A percentile compares a stretch with the other conserved stretches of the same genome.
Evolutionary conservation across 306 rosid genomes (phyloP).

Genomic region (Senna siamea): DNA sequence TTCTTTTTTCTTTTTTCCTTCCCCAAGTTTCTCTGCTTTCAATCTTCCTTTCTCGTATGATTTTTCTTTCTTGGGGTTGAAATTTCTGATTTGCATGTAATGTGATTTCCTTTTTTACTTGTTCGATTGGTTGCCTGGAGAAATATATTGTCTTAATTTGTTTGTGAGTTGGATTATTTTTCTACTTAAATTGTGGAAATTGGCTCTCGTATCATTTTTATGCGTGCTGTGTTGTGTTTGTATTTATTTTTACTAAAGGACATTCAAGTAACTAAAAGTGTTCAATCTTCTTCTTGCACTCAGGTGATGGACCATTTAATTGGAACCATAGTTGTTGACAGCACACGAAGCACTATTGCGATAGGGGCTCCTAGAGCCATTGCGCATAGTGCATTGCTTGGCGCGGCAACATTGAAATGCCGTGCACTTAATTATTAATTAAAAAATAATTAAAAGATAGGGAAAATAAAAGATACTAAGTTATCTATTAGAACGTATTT

Average conservation of each 20-base stretch:
- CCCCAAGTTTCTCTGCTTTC: background rate
- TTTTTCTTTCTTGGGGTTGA: constrained; percentile 7
- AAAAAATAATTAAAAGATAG: too few relatives aligned
- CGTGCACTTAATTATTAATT: too few relatives aligned
- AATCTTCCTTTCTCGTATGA: background rate
- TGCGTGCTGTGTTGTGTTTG: background rate
- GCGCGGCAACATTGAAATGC: too few relatives aligned
- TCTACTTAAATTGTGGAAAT: background rate
- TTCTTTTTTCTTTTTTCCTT: background rate
- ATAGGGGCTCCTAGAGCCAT: too few relatives aligned
- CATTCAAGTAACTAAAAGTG: background rate
- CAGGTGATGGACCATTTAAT: background rate
- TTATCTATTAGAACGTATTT: too few relatives aligned
- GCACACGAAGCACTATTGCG: too few relatives aligned
- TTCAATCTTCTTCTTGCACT: background rate
- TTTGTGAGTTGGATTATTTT: background rate
- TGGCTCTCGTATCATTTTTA: background rate
- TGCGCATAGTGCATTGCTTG: too few relatives aligned
- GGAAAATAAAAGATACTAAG: too few relatives aligned
- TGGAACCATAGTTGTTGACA: background rate
- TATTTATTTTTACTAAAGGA: background rate
- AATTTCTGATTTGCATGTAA: background rate
- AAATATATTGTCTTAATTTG: background rate
- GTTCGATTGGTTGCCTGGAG: background rate
- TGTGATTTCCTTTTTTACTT: background rate